A percentile compares a stretch with the other conserved stretches of the same genome.
Evolutionary conservation across 106 monocot species (phyloP).

Genomic region (Triglochin maritima): DNA sequence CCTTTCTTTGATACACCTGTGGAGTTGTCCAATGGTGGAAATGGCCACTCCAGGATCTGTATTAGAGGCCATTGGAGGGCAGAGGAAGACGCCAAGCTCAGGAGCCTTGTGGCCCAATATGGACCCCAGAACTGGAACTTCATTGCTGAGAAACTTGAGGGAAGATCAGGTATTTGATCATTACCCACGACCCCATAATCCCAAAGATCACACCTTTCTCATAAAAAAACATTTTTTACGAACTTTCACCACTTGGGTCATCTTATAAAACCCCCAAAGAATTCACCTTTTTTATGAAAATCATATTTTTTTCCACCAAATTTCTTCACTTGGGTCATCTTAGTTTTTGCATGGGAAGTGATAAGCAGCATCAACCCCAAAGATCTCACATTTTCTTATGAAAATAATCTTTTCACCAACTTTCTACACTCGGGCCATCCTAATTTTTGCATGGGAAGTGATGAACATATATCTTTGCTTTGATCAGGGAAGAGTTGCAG

Average conservation of each 20-base stretch:
- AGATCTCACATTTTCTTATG: too few species aligned
- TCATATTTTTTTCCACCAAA: not conserved
- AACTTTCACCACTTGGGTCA: too few species aligned
- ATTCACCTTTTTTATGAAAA: not conserved
- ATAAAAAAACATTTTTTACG: too few species aligned
- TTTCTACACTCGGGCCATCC: too few species aligned
- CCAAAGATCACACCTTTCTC: too few species aligned
- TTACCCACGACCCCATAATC: too few species aligned
- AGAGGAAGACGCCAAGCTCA: conserved; percentile 21
- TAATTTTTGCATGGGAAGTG: not conserved
- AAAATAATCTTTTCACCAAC: too few species aligned
- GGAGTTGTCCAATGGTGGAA: not conserved
- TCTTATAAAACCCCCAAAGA: not conserved
- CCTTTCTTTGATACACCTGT: not conserved
- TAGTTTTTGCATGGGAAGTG: not conserved
- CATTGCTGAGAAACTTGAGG: conserved; percentile 22
- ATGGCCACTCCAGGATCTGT: conserved; percentile 11
- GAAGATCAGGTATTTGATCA: conserved; percentile 17
- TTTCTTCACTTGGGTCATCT: too few species aligned
- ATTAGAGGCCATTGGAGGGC: conserved; percentile 24
- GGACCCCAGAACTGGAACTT: conserved; percentile 33
- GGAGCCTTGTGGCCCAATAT: conserved; percentile 13
- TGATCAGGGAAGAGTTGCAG: conserved; percentile 25
- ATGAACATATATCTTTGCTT: not conserved
- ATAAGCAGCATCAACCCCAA: not conserved